Percentiles rank a stretch among this genome's conserved stretches.
Evolutionary conservation across 139 green algal species (phyloP).

Genomic region (Chlamydomonas sphaeroides): DNA sequence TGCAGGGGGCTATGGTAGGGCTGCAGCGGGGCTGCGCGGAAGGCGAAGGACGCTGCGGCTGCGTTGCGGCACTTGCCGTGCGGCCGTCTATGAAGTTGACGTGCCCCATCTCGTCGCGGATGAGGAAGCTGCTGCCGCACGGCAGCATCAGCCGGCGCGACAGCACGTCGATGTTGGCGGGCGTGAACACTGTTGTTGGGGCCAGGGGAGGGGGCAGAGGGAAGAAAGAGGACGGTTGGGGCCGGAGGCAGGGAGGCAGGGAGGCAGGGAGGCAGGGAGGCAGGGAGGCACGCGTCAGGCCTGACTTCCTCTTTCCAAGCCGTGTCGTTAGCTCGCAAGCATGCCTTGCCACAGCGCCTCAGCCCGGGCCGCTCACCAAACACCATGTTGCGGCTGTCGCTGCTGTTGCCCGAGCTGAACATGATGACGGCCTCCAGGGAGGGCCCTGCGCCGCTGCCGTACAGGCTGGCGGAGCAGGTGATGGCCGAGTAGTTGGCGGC

Average conservation of each 20-base stretch:
- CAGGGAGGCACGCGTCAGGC: too few species aligned
- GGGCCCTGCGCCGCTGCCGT: neutral
- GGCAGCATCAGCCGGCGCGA: neutral
- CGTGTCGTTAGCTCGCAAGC: too few species aligned
- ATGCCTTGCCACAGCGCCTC: too few species aligned
- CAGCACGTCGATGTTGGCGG: neutral
- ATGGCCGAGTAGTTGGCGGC: neutral
- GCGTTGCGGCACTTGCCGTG: too few species aligned
- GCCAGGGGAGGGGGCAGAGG: too few species aligned
- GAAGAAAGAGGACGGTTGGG: too few species aligned
- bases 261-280: too few species aligned
- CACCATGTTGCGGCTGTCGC: neutral
- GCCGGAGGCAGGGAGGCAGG: too few species aligned
- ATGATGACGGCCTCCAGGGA: neutral
- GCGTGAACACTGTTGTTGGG: constrained; percentile 8
- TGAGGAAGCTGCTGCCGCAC: neutral
- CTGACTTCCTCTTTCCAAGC: too few species aligned
- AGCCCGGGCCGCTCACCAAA: neutral
- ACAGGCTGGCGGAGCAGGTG: neutral
- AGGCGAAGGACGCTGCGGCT: too few species aligned
- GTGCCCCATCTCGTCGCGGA: neutral
- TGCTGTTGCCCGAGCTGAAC: neutral
- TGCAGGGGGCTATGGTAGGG: too few species aligned
- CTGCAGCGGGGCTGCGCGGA: too few species aligned
- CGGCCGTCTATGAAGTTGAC: constrained; percentile 5